Percentiles rank a stretch among this genome's conserved stretches.
phyloP scores from a whole-genome alignment of 2,329 filamentous ascomycete species.

The Colletotrichum limetticola region DNA sequence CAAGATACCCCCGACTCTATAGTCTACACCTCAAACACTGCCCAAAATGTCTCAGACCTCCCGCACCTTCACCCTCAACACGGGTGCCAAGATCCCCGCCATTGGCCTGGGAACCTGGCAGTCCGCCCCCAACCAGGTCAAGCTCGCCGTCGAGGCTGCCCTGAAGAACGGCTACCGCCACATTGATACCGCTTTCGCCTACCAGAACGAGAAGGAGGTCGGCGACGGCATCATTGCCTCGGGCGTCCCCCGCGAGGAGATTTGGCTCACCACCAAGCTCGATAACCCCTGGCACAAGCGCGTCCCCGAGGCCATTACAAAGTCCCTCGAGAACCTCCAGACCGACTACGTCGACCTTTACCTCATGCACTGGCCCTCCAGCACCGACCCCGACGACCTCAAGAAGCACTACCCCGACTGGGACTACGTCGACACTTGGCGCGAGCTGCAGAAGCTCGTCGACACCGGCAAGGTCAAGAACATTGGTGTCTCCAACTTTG shows the following conservation, averaged over 20 bases:
- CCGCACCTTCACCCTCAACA: constrained; percentile 76
- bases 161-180: constrained; percentile 77
- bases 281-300: constrained; percentile 83
- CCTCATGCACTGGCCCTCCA: constrained; percentile 78
- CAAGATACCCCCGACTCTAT: background rate
- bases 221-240: constrained; percentile 72
- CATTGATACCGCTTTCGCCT: constrained; percentile 81
- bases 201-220: constrained; percentile 80
- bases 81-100: constrained; percentile 81
- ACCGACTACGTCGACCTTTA: constrained; percentile 77
- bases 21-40: background rate
- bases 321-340: constrained; percentile 69
- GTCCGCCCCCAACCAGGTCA: constrained; percentile 75
- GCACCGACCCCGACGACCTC: constrained; percentile 68
- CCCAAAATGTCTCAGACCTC: constrained; percentile 31
- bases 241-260: constrained; percentile 71
- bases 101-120: constrained; percentile 85
- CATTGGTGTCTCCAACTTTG: constrained; percentile 90
- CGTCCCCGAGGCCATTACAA: constrained; percentile 69
- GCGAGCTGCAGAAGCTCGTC: constrained; percentile 76
- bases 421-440: constrained; percentile 85
- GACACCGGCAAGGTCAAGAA: constrained; percentile 78
- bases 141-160: constrained; percentile 76
- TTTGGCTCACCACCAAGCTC: constrained; percentile 84
- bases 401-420: constrained; percentile 80